phyloP scores from a whole-genome alignment of 164 flowering plant species.

The Aristolochia californica region DNA sequence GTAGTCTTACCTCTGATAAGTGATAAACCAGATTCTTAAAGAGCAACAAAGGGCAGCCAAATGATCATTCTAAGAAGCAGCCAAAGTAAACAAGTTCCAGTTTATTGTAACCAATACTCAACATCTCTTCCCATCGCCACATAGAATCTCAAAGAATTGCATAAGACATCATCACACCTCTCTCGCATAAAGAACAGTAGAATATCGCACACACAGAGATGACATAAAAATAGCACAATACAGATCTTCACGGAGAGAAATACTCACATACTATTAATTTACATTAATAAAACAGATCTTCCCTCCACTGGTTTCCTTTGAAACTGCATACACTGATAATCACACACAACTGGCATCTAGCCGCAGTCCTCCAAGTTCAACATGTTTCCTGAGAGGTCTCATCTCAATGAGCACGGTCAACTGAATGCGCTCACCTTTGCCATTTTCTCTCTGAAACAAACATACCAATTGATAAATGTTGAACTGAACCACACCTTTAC shows the following conservation, averaged over 20 bases:
- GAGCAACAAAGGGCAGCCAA: no score
- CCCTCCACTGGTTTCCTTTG: neutral
- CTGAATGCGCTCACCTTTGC: slow-evolving; percentile 40
- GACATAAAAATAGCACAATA: neutral
- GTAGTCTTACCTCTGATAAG: no score
- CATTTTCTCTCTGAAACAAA: slow-evolving; percentile 60
- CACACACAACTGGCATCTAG: no score
- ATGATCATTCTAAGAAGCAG: neutral
- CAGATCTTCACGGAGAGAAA: neutral
- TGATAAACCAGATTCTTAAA: no score
- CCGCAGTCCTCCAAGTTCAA: no score
- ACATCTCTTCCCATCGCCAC: no score
- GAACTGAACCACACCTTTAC: no score
- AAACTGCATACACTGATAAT: no score
- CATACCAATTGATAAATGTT: no score
- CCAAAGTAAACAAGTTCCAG: neutral
- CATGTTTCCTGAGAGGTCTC: no score
- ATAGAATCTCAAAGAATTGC: neutral
- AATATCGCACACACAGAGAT: neutral
- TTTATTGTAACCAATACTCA: neutral
- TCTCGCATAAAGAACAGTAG: neutral
- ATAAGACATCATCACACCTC: neutral
- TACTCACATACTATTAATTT: neutral
- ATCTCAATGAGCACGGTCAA: no score
- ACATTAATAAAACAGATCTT: neutral